Evolutionary conservation across 805 yeast species (phyloP), one percentile per base, ranked within the genome.

Genomic region (Wickerhamiella slavikovae): DNA sequence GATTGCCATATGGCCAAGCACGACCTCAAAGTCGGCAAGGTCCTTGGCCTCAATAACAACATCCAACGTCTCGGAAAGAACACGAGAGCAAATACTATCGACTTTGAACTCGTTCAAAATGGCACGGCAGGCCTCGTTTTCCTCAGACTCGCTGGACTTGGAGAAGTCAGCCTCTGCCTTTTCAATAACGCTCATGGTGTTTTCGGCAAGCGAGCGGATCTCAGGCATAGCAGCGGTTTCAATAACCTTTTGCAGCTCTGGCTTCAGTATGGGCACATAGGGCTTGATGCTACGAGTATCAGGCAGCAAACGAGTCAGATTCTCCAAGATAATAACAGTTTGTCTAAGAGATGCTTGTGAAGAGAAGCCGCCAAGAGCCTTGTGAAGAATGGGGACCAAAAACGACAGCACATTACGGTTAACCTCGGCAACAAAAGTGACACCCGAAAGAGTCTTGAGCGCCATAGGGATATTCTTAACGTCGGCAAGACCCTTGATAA

Each of bases 381-480:
- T 79, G 49, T 71, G 82, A 45, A 85, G 66, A 40, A 83, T 83
- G 27, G 98, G 98, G 27, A 79, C 95, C 46, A 85, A 62, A 33
- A 85, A 57, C 6, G 96, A 68, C 42, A 85, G 62, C 3, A 92
- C 91, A 4, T 96, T 91, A 58, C 83, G 96, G 11, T 95, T 89
- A 38, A 85, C 98, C 58, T 89, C 98, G 27, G 98, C 93, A 29
- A 85, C 96, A 52, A 85, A 85, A 0, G 98, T 89, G 31, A 85
- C 95, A 24, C 91, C 76, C 2, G 93, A 75, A 38, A 85, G 64
- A 25, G 85, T 68, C 54, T 75, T 78, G 52, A 85, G 78, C 54
- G 93, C 82, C 35, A 67, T 73, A 33, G 93, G 78, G 29, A 85
- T 92, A 48, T 77, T 76, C 39, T 63, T 62, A 32, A 96, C 96